Base-by-base conservation (phyloP, 1,284 basidiomycete genomes). In the Laetiporus sulphureus region DNA sequence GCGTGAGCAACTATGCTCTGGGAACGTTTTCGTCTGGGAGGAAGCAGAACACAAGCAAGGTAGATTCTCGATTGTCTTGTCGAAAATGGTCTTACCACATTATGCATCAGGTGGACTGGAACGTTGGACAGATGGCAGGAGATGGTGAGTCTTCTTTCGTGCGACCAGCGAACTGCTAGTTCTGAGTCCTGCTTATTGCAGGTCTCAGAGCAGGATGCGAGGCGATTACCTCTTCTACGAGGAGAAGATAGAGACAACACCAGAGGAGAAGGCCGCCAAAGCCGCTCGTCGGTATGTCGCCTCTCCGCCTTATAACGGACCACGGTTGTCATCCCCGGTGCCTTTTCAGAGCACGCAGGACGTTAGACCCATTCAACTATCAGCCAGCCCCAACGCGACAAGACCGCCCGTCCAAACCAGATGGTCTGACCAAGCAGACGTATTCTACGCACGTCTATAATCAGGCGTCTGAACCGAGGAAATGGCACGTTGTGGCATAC, bases 21-120 rank as follows among this genome's bases (percentile, higher is more conserved):
- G 84, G 0, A 82, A 85, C 49, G 73, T 87, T 25, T 88, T 85
- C 53, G 85, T 88, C 31, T 88, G 85, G 85, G 83, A 87, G 54
- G 83, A 87, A 56, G 83, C 81, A 10, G 83, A 86, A 52, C 79
- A 81, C 40, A 83, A 86, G 50, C 60, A 62, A 53, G 60, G 60
- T 62, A 41, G 39, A 42, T 42, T 32, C 32, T 25, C 22, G 37
- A 32, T n/a, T 3, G 13, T 15, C 36, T 36, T 16, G 38, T 32
- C 36, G 35, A 24, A 35, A 46, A 15, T 36, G 38, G 47, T 5
- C 32, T 45, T 24, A 33, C 37, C 47, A 40, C 8, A 23, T 12
- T 32, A 41, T 45, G 5, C 41, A 38, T 38, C 50, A 55, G 82
- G 83, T 7, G 83, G 83, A 13, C 61, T 87, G 18, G 66, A 85